Evolutionary conservation across 192 early-diverging fungal genomes (phyloP).

Genomic region (Haplosporangium gracile): DNA sequence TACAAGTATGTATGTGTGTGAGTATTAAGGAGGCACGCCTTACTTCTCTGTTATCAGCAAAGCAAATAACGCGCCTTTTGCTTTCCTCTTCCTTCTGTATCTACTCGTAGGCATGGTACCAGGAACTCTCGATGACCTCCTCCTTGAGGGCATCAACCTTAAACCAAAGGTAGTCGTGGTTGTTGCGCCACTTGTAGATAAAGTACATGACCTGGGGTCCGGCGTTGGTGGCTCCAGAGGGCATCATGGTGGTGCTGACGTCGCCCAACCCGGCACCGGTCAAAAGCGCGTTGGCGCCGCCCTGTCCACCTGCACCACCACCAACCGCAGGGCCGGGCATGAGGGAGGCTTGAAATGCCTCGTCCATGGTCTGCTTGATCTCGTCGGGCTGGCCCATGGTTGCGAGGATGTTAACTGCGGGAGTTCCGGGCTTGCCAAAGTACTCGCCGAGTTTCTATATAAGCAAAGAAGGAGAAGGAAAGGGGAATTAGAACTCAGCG

Average conservation of each 20-base stretch:
- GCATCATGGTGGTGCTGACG: constrained; percentile 50
- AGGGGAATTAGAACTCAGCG: not conserved
- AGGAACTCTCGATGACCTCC: constrained; percentile 56
- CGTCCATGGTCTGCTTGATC: constrained; percentile 53
- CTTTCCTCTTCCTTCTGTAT: not conserved
- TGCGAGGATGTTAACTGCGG: constrained; percentile 55
- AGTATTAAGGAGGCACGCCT: not conserved
- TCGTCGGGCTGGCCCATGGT: constrained; percentile 66
- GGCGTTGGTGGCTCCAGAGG: constrained; percentile 15
- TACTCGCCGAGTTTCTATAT: constrained; percentile 60
- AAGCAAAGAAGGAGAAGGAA: not conserved
- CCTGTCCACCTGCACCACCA: not conserved
- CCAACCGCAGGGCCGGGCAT: constrained; percentile 47
- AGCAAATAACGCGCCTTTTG: not conserved
- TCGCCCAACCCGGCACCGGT: constrained; percentile 43
- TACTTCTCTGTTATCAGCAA: not conserved
- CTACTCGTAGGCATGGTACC: constrained; percentile 55
- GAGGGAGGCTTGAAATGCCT: constrained; percentile 24
- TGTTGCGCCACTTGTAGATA: constrained; percentile 55
- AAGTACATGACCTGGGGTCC: constrained; percentile 45
- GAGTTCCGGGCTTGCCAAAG: constrained; percentile 59
- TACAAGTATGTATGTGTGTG: not conserved
- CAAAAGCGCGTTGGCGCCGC: not conserved
- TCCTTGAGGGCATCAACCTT: constrained; percentile 62
- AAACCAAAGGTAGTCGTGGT: constrained; percentile 60